Evolutionary conservation across 1,139 yeast species (phyloP).

Genomic region (Protomyces inundatus): DNA sequence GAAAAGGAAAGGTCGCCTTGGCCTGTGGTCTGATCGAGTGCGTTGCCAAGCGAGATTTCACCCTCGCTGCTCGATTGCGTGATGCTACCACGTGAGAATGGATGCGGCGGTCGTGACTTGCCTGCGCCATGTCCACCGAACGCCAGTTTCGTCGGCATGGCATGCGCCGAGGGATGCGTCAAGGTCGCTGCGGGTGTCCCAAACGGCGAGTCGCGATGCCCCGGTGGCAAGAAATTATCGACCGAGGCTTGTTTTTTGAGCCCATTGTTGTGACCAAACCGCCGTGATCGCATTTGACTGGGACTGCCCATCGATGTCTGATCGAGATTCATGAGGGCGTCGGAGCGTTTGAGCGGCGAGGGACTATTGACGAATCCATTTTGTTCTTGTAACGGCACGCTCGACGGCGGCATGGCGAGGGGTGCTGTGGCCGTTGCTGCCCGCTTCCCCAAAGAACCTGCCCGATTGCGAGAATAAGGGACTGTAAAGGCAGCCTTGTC

Average conservation of each 20-base stretch:
- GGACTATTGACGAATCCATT: slow-evolving; percentile 18
- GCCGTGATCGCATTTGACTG: slow-evolving; percentile 14
- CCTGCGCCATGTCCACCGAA: not conserved
- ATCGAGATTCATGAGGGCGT: slow-evolving; percentile 33
- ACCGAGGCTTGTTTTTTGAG: slow-evolving; percentile 33
- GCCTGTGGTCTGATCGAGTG: slow-evolving; percentile 9
- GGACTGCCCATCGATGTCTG: slow-evolving; percentile 39
- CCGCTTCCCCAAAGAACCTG: slow-evolving; percentile 14
- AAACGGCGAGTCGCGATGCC: slow-evolving; percentile 32
- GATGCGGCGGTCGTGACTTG: slow-evolving; percentile 27
- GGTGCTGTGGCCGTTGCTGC: slow-evolving; percentile 6
- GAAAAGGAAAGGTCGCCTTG: not conserved
- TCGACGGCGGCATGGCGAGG: slow-evolving; percentile 4
- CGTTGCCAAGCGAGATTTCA: not conserved
- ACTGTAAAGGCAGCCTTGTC: slow-evolving; percentile 19
- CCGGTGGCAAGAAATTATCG: slow-evolving; percentile 30
- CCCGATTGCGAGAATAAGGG: slow-evolving; percentile 17
- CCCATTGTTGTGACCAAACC: slow-evolving; percentile 10
- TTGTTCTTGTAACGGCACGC: not conserved
- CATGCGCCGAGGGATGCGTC: slow-evolving; percentile 31
- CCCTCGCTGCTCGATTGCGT: slow-evolving; percentile 27
- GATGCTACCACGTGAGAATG: slow-evolving; percentile 32
- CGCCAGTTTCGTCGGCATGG: not conserved
- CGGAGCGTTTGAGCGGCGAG: slow-evolving; percentile 21
- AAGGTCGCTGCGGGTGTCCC: slow-evolving; percentile 28